Conservation (phyloP, 495 filamentous ascomycete genomes). For the Xylaria nigripes region DNA sequence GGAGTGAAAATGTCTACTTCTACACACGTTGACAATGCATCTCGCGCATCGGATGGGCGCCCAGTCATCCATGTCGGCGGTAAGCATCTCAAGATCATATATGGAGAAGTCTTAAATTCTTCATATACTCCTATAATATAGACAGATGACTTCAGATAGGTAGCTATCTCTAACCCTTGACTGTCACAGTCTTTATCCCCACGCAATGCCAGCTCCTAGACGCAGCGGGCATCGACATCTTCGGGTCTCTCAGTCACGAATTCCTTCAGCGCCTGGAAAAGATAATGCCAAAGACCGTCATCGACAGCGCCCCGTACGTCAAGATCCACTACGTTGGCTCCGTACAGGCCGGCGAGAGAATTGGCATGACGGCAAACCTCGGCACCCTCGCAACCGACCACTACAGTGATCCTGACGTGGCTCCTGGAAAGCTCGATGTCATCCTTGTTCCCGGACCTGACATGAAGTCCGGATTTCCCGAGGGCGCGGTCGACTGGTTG, state of each 20-base stretch:
- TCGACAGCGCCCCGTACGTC: constrained; percentile 32
- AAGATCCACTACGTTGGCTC: constrained; percentile 40
- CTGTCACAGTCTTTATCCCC: constrained; percentile 34
- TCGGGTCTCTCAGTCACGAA: constrained; percentile 37
- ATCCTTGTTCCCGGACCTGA: constrained; percentile 47
- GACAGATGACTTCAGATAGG: constrained; percentile 20
- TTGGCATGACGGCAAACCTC: constrained; percentile 30
- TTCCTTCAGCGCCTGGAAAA: constrained; percentile 29
- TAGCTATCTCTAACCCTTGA: not conserved
- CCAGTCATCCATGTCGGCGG: constrained; percentile 6
- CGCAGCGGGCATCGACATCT: constrained; percentile 40
- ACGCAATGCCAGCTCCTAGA: constrained; percentile 41
- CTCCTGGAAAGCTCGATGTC: constrained; percentile 44
- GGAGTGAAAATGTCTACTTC: constrained; percentile 3
- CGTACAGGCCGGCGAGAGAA: constrained; percentile 19
- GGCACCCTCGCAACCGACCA: constrained; percentile 34
- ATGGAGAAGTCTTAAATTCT: too few species aligned
- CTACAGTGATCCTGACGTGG: constrained; percentile 34
- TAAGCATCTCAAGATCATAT: not conserved
- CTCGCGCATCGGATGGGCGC: not conserved
- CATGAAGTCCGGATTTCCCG: constrained; percentile 26
- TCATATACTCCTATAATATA: not conserved
- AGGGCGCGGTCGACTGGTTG: constrained; percentile 39
- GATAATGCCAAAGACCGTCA: constrained; percentile 28
- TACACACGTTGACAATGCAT: constrained; percentile 2